Base-by-base conservation (phyloP, 2,329 filamentous ascomycete species). In the Huntiella bhutanensis region DNA sequence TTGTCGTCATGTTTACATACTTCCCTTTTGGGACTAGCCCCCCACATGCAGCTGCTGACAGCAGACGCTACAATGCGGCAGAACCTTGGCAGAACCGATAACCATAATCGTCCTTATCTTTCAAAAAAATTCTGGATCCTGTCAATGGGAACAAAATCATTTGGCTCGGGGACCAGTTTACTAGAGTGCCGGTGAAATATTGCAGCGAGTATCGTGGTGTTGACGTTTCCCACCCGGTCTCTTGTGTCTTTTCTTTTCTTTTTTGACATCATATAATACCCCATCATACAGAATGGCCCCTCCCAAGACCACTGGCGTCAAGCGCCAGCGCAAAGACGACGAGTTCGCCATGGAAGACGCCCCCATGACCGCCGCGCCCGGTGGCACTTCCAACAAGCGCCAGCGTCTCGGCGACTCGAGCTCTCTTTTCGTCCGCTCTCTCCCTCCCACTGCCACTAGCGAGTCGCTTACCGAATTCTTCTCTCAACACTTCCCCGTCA, bases 401-500 rank as follows among this genome's bases (percentile, higher is more conserved):
- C 62, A 69, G 28, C 65, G 70, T 52, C 67, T 73, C 48, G 74
- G 78, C 50, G 70, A 72, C 49, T 70, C 71, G 52, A 68, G 77
- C 54, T 83, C 88, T 40, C 76, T 98, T 53, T 98, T 98, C 64
- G 80, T 98, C 53, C 83, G 88, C 55, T 87, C 82, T 43, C 73
- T 98, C 41, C 83, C 87, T 15, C 64, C 79, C 16, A 73, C 70
- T 17, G 79, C 80, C 34, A 96, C 87, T 33, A 83, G 75, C 58
- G 86, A 95, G 57, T 71, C 71, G 45, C 70, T 98, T 52, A 83
- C 86, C 49, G 79, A 85, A 49, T 80, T 87, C 61, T 98, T 98
- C 64, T 96, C 91, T 5, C 77, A 95, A 60, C 82, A 86, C 50
- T 96, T 84, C 56, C 87, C 92, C 5, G 75, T 98, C 59, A 96